Evolutionary conservation across 1,284 basidiomycete genomes (phyloP).

Genomic region (Lentinula novae-zelandiae): DNA sequence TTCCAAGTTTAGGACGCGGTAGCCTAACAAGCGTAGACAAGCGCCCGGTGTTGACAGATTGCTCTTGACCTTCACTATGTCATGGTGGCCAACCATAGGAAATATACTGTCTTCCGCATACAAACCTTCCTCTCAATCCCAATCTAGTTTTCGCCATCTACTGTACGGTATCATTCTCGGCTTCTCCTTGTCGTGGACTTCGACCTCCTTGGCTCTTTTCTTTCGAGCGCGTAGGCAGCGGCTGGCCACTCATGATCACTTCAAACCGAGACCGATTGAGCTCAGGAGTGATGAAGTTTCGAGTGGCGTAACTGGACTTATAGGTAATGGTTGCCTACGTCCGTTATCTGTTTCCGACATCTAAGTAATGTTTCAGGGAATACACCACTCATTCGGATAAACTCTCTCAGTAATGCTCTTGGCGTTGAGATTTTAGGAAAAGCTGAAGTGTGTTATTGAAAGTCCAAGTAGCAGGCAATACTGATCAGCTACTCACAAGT

Average conservation of each 20-base stretch:
- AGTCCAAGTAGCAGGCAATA: background rate
- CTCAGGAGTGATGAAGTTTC: slow-evolving; percentile 73
- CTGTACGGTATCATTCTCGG: slow-evolving; percentile 68
- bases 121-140: slow-evolving; percentile 32
- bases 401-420: slow-evolving; percentile 84
- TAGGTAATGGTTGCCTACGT: slow-evolving; percentile 51
- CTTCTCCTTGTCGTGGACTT: slow-evolving; percentile 65
- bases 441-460: slow-evolving; percentile 52
- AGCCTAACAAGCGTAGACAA: background rate
- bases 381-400: slow-evolving; percentile 90
- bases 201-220: slow-evolving; percentile 52
- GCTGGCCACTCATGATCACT: slow-evolving; percentile 26
- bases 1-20: background rate
- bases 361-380: slow-evolving; percentile 58
- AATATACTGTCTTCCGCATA: slow-evolving; percentile 25
- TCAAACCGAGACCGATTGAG: slow-evolving; percentile 66
- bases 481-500: slow-evolving; percentile 41
- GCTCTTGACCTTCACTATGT: background rate
- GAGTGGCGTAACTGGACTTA: slow-evolving; percentile 75
- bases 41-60: background rate
- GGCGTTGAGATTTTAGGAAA: slow-evolving; percentile 97
- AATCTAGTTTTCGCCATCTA: slow-evolving; percentile 40
- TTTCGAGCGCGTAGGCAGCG: slow-evolving; percentile 42
- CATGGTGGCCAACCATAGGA: background rate
- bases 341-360: slow-evolving; percentile 3